Percentiles rank a stretch among this genome's conserved stretches.
These are phyloP conservation scores for Mollisia scopiformis DNA, from an alignment of 2,329 filamentous ascomycete genomes.

Conservation along the genomic window DNA sequence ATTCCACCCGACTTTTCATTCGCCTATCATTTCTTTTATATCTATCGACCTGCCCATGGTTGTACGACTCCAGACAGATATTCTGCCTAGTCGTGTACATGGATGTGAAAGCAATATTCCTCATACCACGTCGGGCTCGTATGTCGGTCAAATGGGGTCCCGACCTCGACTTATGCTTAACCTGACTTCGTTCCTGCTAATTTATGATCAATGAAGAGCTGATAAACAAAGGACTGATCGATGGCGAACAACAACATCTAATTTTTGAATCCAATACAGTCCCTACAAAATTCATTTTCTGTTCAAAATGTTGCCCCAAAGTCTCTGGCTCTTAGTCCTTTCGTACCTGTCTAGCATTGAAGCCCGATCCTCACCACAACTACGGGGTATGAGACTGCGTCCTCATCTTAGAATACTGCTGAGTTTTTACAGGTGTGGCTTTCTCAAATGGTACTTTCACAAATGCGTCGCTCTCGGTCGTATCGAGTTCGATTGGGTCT, in stretches of 20 bases:
- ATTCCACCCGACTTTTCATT: too few relatives aligned
- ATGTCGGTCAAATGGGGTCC: not conserved
- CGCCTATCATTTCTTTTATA: too few relatives aligned
- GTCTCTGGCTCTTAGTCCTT: conserved; percentile 1
- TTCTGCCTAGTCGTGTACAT: conserved; percentile 1
- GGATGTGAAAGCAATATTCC: not conserved
- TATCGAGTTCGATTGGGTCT: not conserved
- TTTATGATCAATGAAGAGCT: not conserved
- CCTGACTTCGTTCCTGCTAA: not conserved
- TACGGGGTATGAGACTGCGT: not conserved
- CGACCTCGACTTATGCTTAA: not conserved
- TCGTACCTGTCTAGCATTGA: conserved; percentile 1
- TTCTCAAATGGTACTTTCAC: not conserved
- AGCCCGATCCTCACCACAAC: not conserved
- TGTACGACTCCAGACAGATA: not conserved
- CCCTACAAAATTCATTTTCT: conserved; percentile 1
- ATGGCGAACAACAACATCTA: too few relatives aligned
- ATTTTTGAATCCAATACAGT: too few relatives aligned
- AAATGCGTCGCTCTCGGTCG: not conserved
- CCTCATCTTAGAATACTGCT: not conserved
- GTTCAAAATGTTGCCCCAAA: conserved; percentile 5
- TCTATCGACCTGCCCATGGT: not conserved
- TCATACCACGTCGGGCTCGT: not conserved
- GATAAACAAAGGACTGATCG: too few relatives aligned
- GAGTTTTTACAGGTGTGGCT: not conserved